These are phyloP conservation scores for Ailanthus altissimus DNA, from an alignment of 345 rosid genomes.

Conservation along the genomic window DNA sequence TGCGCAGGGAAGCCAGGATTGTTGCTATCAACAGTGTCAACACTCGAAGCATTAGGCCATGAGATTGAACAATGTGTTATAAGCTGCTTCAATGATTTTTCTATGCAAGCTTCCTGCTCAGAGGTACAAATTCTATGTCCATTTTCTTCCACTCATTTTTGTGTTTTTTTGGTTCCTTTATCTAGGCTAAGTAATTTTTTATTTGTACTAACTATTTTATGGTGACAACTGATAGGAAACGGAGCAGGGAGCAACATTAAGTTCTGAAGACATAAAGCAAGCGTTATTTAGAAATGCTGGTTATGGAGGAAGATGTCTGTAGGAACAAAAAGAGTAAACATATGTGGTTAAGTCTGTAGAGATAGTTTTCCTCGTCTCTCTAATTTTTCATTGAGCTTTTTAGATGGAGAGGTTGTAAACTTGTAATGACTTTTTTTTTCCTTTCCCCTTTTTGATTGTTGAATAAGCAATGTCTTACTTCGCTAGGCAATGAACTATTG, in stretches of 20 bases:
- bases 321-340: background rate
- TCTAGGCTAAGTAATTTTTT: background rate
- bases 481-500: constrained; percentile 20
- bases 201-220: background rate
- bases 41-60: constrained; percentile 80
- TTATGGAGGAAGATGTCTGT: constrained; percentile 90
- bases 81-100: constrained; percentile 92
- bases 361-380: constrained; percentile 14
- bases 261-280: constrained; percentile 86
- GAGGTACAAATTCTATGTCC: constrained; percentile 44
- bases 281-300: constrained; percentile 88
- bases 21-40: constrained; percentile 70
- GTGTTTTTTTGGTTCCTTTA: background rate
- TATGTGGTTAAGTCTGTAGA: background rate
- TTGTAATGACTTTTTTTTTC: constrained; percentile 17
- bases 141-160: background rate
- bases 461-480: constrained; percentile 16
- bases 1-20: constrained; percentile 82
- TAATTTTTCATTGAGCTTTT: constrained; percentile 10
- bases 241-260: constrained; percentile 49
- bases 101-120: constrained; percentile 91
- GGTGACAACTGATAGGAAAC: background rate
- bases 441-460: background rate
- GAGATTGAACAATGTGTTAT: constrained; percentile 92
- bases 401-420: constrained; percentile 14